Evolutionary conservation across 257 asterid species (phyloP).

Genomic region (Capsicum chinense): DNA sequence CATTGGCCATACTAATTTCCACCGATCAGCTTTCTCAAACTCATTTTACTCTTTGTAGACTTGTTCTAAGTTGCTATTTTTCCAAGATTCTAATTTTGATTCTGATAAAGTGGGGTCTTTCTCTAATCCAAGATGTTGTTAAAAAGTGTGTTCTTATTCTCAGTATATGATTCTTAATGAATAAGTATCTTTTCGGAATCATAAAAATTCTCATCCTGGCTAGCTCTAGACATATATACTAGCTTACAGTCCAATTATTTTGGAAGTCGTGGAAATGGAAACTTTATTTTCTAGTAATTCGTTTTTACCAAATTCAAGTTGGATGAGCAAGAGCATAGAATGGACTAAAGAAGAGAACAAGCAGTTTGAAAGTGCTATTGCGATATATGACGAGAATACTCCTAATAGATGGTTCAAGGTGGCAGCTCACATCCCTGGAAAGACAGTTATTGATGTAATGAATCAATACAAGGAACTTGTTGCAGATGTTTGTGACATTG

Average conservation of each 20-base stretch:
- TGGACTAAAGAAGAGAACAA: conserved; percentile 89
- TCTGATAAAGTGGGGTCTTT: conserved; percentile 14
- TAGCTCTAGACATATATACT: not conserved
- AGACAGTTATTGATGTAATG: conserved; percentile 69
- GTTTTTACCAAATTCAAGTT: conserved; percentile 37
- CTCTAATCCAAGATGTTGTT: conserved; percentile 38
- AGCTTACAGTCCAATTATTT: not conserved
- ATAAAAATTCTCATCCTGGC: not conserved
- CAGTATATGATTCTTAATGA: conserved; percentile 42
- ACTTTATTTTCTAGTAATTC: conserved; percentile 48
- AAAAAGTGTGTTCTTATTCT: conserved; percentile 49
- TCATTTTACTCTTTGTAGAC: not conserved
- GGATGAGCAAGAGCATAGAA: conserved; percentile 41
- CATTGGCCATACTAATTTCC: not conserved
- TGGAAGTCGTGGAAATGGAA: conserved; percentile 47
- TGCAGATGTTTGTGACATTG: conserved; percentile 72
- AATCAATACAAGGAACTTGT: conserved; percentile 65
- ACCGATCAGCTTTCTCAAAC: not conserved
- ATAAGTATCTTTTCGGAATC: not conserved
- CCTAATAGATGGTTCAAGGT: conserved; percentile 77
- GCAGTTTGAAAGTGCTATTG: conserved; percentile 75
- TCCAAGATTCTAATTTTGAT: conserved; percentile 19
- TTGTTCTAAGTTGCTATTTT: not conserved
- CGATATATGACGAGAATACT: conserved; percentile 62
- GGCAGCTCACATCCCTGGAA: conserved; percentile 75